Base-by-base conservation (phyloP, 192 early-diverging fungal genomes). In the Geosiphon pyriformis region DNA sequence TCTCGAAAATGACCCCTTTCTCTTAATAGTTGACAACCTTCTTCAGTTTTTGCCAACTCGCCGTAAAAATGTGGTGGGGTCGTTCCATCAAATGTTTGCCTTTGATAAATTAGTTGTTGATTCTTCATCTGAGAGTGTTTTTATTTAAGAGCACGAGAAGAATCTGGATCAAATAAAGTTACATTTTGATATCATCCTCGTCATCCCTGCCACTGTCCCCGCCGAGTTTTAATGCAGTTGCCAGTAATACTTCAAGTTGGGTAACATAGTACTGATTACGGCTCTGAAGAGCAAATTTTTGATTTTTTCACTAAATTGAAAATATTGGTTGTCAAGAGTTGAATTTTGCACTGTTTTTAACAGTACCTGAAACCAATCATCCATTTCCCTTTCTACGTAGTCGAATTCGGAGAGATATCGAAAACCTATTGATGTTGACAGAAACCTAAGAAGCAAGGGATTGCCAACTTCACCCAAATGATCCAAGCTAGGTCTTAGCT, bases 61-160 rank as follows among this genome's bases (percentile, higher is more conserved):
- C 90, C 89, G 65, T 90, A 92, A 66, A 94, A 91, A 70, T 94
- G 92, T 12, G 87, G 78, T 3, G 83, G 85, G 2, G 80, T 72
- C 37, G 62, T 63, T 20, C 75, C 78, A 32, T 77, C 74, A 23
- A 74, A 70, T 2, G 73, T 69, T 56, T 72, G 72, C 30, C 74
- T 79, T 57, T 31, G 23, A 58, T 23, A 18, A 35, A 32, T 49
- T 17, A 62, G 15, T 31, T 48, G 20, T 53, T 32, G 10, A 12
- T 61, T 15, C 0, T 8, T 46, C 3, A 60, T 15, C 18, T 15
- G 25, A 25, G 23, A 15, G 12, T 30, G 46, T 4, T 22, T 48
- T 48, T 6, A 20, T 61, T 8, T 29, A 42, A 33, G 29, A 27
- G 7, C 6, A 10, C 7, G 7, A 17, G 7, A 46, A 46, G 17